A percentile compares a stretch with the other conserved stretches of the same genome.
Evolutionary conservation across 306 rosid species (phyloP).

Genomic region (Geum urbanum): DNA sequence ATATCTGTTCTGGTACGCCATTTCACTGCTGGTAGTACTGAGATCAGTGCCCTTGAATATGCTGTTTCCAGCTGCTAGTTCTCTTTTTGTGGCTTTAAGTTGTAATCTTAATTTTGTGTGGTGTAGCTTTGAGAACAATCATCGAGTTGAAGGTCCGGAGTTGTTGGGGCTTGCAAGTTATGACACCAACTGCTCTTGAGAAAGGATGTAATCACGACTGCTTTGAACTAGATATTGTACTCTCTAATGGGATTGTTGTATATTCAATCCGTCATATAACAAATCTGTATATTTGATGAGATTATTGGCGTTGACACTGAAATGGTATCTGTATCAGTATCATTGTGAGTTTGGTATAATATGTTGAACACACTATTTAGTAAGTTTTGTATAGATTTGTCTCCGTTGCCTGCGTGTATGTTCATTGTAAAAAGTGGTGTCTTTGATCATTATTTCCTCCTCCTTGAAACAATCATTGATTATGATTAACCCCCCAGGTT

Average conservation of each 20-base stretch:
- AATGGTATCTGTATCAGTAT: constrained; percentile 29
- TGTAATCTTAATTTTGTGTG: constrained; percentile 10
- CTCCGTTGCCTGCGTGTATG: not conserved
- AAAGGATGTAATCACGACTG: constrained; percentile 28
- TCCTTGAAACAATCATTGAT: too few relatives aligned
- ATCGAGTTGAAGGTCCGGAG: constrained; percentile 89
- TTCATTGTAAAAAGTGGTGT: not conserved
- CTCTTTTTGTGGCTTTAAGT: not conserved
- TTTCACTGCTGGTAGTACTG: not conserved
- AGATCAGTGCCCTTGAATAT: not conserved
- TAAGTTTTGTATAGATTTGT: constrained; percentile 26
- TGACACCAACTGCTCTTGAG: constrained; percentile 87
- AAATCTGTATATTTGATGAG: constrained; percentile 47
- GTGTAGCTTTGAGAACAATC: constrained; percentile 84
- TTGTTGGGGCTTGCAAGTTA: constrained; percentile 88
- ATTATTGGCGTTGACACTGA: constrained; percentile 35
- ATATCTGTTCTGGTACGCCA: not conserved
- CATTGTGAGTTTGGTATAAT: constrained; percentile 28
- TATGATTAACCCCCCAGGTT: too few relatives aligned
- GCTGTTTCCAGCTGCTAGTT: not conserved
- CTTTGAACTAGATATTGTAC: constrained; percentile 36
- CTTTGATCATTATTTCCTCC: not conserved
- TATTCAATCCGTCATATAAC: constrained; percentile 37
- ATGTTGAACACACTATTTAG: constrained; percentile 32
- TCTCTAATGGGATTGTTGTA: constrained; percentile 50